Evolutionary conservation across 1,284 basidiomycete species (phyloP).

Genomic region (Ceratobasidium sp.): DNA sequence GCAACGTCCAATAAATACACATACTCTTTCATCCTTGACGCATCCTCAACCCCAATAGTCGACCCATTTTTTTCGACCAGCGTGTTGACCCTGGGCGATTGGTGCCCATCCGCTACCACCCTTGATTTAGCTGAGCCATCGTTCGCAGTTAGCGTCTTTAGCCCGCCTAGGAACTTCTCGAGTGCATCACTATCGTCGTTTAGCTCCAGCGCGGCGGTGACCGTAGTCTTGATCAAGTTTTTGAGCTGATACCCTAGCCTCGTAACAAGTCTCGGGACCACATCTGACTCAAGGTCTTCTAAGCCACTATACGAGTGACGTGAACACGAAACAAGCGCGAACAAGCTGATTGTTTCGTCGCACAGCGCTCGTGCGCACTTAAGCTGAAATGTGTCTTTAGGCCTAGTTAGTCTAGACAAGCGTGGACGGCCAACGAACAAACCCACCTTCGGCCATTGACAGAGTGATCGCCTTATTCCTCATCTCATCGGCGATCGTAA

Average conservation of each 20-base stretch:
- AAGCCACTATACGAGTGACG: conserved; percentile 56
- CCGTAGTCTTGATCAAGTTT: conserved; percentile 96
- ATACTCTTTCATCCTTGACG: conserved; percentile 94
- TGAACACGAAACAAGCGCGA: conserved; percentile 91
- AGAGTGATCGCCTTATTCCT: conserved; percentile 88
- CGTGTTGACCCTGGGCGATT: conserved; percentile 83
- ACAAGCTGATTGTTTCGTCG: conserved; percentile 98
- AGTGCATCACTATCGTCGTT: conserved; percentile 80
- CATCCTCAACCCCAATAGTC: conserved; percentile 98
- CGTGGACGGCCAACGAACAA: background rate
- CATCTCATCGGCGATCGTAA: conserved; percentile 96
- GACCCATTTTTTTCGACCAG: no score
- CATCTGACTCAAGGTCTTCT: conserved; percentile 74
- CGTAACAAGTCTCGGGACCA: conserved; percentile 98
- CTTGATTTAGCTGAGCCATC: conserved; percentile 74
- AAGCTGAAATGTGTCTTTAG: conserved; percentile 92
- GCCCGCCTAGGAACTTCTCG: conserved; percentile 88
- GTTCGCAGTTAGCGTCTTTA: conserved; percentile 91
- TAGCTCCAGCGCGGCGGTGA: conserved; percentile 94
- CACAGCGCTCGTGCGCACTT: conserved; percentile 99
- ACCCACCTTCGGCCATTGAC: conserved; percentile 83
- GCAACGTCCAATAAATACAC: conserved; percentile 97
- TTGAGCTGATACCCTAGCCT: conserved; percentile 99
- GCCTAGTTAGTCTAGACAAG: conserved; percentile 32
- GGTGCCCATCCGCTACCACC: conserved; percentile 75